Evolutionary conservation across 768 basidiomycete genomes (phyloP), one percentile per base, ranked within the genome.

Genomic region (Ramaria sp.): DNA sequence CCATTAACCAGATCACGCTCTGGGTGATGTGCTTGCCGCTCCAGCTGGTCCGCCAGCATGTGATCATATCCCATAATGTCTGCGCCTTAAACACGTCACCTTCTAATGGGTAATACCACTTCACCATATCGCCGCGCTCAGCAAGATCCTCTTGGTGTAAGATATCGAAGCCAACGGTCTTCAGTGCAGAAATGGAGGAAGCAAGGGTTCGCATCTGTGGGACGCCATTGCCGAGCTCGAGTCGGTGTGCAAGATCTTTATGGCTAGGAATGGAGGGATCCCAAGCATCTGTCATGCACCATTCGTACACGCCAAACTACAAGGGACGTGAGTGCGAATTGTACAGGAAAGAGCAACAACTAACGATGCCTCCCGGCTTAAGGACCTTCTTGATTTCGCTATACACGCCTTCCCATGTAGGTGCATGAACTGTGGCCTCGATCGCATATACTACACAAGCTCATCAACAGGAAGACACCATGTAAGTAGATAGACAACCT

Each of bases 221-320:
- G 65, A 99, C 97, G 56, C 96, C 96, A 66, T 95, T 92, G 20
- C 96, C 95, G 57, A 96, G 75, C 69, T 97, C 94, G 60, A 97
- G 86, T 59, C 80, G 80, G 73, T 97, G 93, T 12, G 91, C 90
- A 58, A 98, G 83, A 46, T 79, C 79, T 73, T 93, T 94, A 79
- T 98, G 95, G 54, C 78, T 71, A 17, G 92, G 88, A 67, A 77
- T 87, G 47, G 86, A 79, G 39, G 88, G 80, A 71, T 97, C 88
- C 90, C 94, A 94, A 3, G 71, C 68, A 69, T 97, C 93, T 19
- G 96, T 97, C 96, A 99, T 97, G 71, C 84, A 86, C 95, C 95
- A 99, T 69, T 98, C 96, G 71, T 98, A 99, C 38, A 98, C 88
- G 66, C 94, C 95, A 70, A 96, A 96, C 88, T 94, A 34, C 83